These are phyloP conservation scores for Ceratocystis huliohia DNA, from an alignment of 2,329 filamentous ascomycete genomes.

Conservation along the genomic window DNA sequence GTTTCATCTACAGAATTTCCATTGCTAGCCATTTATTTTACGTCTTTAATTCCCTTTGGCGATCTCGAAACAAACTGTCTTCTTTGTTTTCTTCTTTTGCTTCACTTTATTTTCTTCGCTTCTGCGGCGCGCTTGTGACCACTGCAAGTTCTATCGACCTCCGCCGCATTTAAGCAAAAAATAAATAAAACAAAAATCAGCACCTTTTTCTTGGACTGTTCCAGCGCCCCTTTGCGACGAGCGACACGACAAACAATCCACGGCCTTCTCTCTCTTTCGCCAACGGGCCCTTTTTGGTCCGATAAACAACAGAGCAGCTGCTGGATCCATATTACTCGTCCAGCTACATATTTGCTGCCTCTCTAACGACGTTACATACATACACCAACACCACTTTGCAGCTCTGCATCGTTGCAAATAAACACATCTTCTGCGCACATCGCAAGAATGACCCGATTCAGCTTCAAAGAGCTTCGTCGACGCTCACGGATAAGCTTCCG, in stretches of 20 bases:
- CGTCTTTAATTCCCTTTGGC: conserved; percentile 2
- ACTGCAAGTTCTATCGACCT: not conserved
- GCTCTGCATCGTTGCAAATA: not conserved
- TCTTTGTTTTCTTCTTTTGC: conserved; percentile 12
- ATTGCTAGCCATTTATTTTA: conserved; percentile 3
- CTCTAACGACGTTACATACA: not conserved
- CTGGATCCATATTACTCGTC: not conserved
- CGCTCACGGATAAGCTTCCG: conserved; percentile 64
- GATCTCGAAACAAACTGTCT: conserved; percentile 8
- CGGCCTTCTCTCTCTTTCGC: not conserved
- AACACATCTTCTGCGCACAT: not conserved
- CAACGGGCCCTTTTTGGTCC: not conserved
- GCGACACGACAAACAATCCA: not conserved
- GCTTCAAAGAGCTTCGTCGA: conserved; percentile 57
- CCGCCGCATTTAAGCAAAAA: not conserved
- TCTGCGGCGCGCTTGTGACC: conserved; percentile 16
- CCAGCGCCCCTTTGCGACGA: not conserved
- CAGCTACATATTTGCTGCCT: not conserved
- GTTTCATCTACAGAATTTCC: conserved; percentile 14
- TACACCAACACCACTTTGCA: not conserved
- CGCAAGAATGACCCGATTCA: conserved; percentile 24
- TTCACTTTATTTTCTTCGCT: conserved; percentile 14
- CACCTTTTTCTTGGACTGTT: not conserved
- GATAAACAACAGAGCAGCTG: not conserved
- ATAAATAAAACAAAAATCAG: not conserved